These are phyloP conservation scores for Aspergillus novoparasiticus DNA, from an alignment of 2,329 filamentous ascomycete species.

Conservation along the genomic window DNA sequence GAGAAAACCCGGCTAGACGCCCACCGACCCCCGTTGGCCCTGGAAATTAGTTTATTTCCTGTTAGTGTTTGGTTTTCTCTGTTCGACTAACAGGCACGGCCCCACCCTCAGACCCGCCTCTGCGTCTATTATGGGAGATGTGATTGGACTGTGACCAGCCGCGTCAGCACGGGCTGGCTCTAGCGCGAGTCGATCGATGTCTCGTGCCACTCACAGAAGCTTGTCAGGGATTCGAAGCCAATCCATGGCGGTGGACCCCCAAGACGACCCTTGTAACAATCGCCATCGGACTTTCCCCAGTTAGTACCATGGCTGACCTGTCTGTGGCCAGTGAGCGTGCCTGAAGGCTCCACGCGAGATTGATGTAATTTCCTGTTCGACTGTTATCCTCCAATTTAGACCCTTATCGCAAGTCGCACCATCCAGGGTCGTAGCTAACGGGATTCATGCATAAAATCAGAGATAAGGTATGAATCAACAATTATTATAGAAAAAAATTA, in stretches of 20 bases:
- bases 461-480: not conserved
- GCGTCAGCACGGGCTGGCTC: constrained; percentile 22
- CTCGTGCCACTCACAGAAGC: constrained; percentile 25
- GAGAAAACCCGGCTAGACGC: constrained; percentile 18
- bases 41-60: constrained; percentile 17
- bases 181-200: constrained; percentile 22
- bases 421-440: not conserved
- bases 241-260: not conserved
- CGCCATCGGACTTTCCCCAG: constrained; percentile 10
- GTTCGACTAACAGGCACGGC: not conserved
- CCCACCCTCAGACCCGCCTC: constrained; percentile 1
- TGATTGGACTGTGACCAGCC: constrained; percentile 12
- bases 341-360: constrained; percentile 1
- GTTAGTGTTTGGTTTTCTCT: constrained; percentile 9
- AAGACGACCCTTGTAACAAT: constrained; percentile 11
- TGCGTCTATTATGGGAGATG: not conserved
- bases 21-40: constrained; percentile 18
- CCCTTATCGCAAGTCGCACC: not conserved
- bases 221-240: constrained; percentile 18
- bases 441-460: not conserved
- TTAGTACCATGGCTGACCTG: constrained; percentile 4
- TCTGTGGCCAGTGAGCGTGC: constrained; percentile 9
- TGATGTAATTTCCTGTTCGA: constrained; percentile 8
- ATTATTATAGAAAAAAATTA: not conserved
- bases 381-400: not conserved